Evolutionary conservation across 2,329 filamentous ascomycete genomes (phyloP), one percentile per base, ranked within the genome.

Genomic region (Lachnellula hyalina): DNA sequence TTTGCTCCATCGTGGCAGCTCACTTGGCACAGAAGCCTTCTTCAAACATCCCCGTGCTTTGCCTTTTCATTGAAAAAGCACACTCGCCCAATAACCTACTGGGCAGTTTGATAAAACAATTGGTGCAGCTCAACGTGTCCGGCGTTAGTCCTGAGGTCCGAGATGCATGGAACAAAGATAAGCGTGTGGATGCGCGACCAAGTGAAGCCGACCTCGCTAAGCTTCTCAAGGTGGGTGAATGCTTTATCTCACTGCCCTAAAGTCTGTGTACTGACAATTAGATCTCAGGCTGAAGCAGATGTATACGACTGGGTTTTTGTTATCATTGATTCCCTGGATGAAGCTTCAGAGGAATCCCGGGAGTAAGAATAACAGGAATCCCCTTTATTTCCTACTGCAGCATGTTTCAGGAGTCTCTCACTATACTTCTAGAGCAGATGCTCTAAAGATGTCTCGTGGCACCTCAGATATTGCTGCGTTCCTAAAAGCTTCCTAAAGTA

Each of bases 81-180:
- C 57, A 60, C 1, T 52, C 51, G 2, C 47, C 47, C 8, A 47
- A 56, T 14, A 54, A 62, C 5, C 38, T 73, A 0, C 52, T 71
- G 0, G 56, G 63, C 0, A 68, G 62, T 41, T 48, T 74, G 2
- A 45, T 71, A 0, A 71, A 69, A 44, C 72, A 74, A 46, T 63
- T 74, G 21, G 44, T 58, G 25, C 55, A 59, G 40, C 45, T 59
- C 28, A 56, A 53, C 17, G 48, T 49, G 17, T 34, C 52, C 9
- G 28, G 36, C 36, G 15, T 53, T 11, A 54, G 42, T 49, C 23
- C 44, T 5, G 49, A 9, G 4, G 47, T 61, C 7, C 28, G 47
- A 25, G 21, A 51, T 23, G 51, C 55, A 4, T 56, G 51, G 56
- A 25, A 52, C 9, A 59, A 55, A 54, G 52, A 52, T n/a, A 40